phyloP scores from a whole-genome alignment of 371 early-diverging fungal species.

The Circinella minor region DNA sequence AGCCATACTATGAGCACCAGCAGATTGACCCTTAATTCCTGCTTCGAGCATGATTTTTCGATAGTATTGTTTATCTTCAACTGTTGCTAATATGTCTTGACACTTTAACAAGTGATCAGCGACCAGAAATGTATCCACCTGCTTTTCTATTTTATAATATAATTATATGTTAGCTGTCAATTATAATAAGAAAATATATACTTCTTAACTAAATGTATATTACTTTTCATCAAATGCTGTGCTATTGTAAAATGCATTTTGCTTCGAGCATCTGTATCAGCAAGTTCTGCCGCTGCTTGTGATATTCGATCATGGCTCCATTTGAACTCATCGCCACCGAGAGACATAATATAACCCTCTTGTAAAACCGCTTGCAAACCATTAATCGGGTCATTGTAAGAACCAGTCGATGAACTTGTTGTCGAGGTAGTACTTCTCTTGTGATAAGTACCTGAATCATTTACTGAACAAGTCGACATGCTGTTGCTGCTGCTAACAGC shows the following conservation, averaged over 20 bases:
- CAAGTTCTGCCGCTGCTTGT: constrained; percentile 48
- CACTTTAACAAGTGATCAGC: constrained; percentile 49
- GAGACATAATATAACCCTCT: constrained; percentile 45
- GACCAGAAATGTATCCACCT: constrained; percentile 31
- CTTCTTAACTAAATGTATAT: neutral
- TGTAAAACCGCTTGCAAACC: constrained; percentile 50
- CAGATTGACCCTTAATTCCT: constrained; percentile 35
- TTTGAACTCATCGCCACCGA: constrained; percentile 47
- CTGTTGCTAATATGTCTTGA: constrained; percentile 18
- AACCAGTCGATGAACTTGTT: neutral
- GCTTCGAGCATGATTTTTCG: constrained; percentile 34
- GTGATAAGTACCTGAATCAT: neutral
- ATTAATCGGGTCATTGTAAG: constrained; percentile 29
- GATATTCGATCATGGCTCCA: constrained; percentile 52
- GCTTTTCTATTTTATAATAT: constrained; percentile 19
- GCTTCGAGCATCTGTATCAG: constrained; percentile 30
- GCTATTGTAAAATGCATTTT: constrained; percentile 46
- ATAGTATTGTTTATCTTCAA: constrained; percentile 28
- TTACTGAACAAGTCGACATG: neutral
- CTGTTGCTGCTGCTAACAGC: neutral
- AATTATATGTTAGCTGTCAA: neutral
- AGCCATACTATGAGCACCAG: constrained; percentile 50
- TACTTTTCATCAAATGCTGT: constrained; percentile 29
- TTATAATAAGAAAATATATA: too few relatives aligned
- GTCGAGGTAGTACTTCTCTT: neutral